Conservation (phyloP, 164 flowering plant genomes). For the Tinospora cordifolia region DNA sequence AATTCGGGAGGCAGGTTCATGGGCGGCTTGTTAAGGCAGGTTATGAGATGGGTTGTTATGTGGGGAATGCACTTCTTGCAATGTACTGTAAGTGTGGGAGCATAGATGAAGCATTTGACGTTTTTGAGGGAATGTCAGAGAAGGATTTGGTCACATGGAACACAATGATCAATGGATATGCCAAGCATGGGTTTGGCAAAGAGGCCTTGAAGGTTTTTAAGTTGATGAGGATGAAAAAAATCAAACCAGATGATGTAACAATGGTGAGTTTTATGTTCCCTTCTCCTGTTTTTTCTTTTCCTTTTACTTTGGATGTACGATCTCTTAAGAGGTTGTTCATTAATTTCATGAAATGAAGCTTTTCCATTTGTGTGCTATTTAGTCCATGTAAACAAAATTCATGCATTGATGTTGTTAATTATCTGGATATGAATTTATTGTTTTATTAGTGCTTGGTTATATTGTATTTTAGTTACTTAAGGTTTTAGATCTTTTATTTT, state of each 20-base stretch:
- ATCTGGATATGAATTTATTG: neutral
- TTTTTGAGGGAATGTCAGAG: slow-evolving; percentile 49
- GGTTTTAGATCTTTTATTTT: neutral
- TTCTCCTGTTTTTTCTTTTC: neutral
- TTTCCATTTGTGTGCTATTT: no score
- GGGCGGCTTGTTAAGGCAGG: slow-evolving; percentile 70
- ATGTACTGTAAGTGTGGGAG: slow-evolving; percentile 93
- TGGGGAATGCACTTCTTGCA: slow-evolving; percentile 82
- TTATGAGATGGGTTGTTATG: slow-evolving; percentile 55
- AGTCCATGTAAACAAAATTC: no score
- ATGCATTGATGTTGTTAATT: neutral
- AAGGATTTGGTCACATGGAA: slow-evolving; percentile 89
- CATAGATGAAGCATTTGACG: slow-evolving; percentile 64
- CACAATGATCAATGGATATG: slow-evolving; percentile 76
- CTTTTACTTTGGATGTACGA: neutral
- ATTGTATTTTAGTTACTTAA: neutral
- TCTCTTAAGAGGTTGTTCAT: neutral
- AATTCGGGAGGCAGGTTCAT: slow-evolving; percentile 77
- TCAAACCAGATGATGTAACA: slow-evolving; percentile 68
- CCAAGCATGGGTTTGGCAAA: slow-evolving; percentile 79
- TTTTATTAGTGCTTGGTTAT: neutral
- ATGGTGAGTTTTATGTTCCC: slow-evolving; percentile 39
- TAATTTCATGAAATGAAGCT: neutral
- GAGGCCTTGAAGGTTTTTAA: slow-evolving; percentile 64
- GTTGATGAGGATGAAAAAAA: slow-evolving; percentile 42